phyloP scores from a whole-genome alignment of 768 basidiomycete species.

The Lactarius akahatsu region DNA sequence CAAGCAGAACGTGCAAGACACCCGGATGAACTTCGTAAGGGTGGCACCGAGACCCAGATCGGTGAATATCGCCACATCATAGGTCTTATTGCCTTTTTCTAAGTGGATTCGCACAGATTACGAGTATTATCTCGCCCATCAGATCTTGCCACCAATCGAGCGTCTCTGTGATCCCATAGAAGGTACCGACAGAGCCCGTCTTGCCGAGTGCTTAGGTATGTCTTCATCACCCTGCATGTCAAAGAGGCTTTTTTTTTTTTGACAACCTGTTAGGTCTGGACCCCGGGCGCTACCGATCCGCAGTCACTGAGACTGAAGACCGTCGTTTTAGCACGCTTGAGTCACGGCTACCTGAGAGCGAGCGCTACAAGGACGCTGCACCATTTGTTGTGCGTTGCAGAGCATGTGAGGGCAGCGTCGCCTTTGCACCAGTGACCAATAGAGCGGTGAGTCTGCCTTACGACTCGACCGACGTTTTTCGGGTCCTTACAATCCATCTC shows the following conservation, averaged over 20 bases:
- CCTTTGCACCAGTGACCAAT: slow-evolving; percentile 60
- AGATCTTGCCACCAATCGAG: slow-evolving; percentile 92
- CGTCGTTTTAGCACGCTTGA: slow-evolving; percentile 76
- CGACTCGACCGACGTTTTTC: background rate
- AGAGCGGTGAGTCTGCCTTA: slow-evolving; percentile 46
- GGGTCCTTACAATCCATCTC: slow-evolving; percentile 8
- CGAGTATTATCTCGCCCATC: slow-evolving; percentile 87
- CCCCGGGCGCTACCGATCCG: slow-evolving; percentile 52
- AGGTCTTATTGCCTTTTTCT: slow-evolving; percentile 12
- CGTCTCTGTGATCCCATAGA: slow-evolving; percentile 96
- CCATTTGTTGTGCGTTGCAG: slow-evolving; percentile 78
- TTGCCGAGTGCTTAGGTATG: slow-evolving; percentile 94
- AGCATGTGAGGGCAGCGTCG: slow-evolving; percentile 58
- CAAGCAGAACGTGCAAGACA: slow-evolving; percentile 92
- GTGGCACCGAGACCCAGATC: slow-evolving; percentile 63
- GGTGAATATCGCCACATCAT: slow-evolving; percentile 47
- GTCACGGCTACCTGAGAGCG: slow-evolving; percentile 83
- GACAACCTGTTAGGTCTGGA: slow-evolving; percentile 48
- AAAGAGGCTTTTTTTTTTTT: background rate
- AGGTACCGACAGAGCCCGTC: slow-evolving; percentile 85
- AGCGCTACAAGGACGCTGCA: slow-evolving; percentile 77
- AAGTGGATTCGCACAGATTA: slow-evolving; percentile 55
- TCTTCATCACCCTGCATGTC: background rate
- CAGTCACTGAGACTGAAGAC: slow-evolving; percentile 51
- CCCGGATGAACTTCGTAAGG: slow-evolving; percentile 85